phyloP scores from a whole-genome alignment of 371 early-diverging fungal species.

The Saksenaea vasiformis region DNA sequence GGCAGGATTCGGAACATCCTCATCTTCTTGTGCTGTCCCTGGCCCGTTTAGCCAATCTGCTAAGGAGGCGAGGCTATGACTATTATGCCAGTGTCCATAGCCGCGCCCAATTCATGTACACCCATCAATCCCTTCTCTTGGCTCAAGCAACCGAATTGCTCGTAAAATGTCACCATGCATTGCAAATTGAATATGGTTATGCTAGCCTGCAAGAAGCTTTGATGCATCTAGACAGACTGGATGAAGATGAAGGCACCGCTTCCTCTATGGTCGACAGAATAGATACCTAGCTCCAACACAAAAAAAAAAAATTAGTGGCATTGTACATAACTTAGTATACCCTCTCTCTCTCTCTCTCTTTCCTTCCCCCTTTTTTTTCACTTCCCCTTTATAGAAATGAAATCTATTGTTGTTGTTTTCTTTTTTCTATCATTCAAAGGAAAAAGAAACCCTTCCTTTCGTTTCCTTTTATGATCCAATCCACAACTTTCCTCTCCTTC shows the following conservation, averaged over 20 bases:
- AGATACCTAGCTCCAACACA: background rate
- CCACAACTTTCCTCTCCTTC: background rate
- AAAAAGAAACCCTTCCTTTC: background rate
- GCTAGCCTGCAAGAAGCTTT: conserved; percentile 24
- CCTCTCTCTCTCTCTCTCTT: background rate
- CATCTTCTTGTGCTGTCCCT: conserved; percentile 22
- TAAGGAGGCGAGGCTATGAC: conserved; percentile 27
- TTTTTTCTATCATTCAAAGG: background rate
- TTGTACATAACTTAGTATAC: background rate
- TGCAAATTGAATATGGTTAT: conserved; percentile 38
- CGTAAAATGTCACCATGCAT: conserved; percentile 28
- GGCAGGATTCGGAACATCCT: background rate
- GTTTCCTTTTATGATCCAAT: background rate
- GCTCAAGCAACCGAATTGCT: conserved; percentile 31
- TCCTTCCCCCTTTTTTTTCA: background rate
- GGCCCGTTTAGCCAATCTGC: conserved; percentile 24
- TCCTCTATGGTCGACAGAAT: background rate
- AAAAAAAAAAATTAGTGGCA: background rate
- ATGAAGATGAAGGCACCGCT: conserved; percentile 17
- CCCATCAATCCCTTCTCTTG: conserved; percentile 30
- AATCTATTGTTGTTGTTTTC: background rate
- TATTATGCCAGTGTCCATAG: conserved; percentile 34
- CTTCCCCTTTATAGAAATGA: background rate
- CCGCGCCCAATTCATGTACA: conserved; percentile 29
- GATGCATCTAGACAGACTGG: conserved; percentile 21